A percentile compares a stretch with the other conserved stretches of the same genome.
phyloP scores from a whole-genome alignment of 2,329 filamentous ascomycete species.

The Beauveria bassiana region DNA sequence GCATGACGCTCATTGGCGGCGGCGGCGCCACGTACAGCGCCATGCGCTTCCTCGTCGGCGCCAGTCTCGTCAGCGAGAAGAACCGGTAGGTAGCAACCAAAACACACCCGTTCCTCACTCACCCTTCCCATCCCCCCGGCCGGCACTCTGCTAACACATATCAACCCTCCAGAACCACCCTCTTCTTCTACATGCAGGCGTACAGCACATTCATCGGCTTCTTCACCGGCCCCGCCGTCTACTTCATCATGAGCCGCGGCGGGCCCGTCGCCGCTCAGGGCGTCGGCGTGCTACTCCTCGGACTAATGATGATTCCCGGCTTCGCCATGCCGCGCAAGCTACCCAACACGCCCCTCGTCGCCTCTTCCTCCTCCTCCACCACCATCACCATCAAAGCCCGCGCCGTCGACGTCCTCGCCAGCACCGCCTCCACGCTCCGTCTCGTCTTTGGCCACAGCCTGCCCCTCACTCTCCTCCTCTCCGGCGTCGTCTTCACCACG shows the following conservation, averaged over 20 bases:
- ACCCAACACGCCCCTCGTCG: background rate
- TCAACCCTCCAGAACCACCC: background rate
- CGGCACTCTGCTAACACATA: background rate
- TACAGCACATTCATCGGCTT: background rate
- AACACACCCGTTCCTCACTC: too few relatives aligned
- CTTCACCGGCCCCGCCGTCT: conserved; percentile 6
- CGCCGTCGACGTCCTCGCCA: background rate
- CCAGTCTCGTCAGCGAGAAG: conserved; percentile 4
- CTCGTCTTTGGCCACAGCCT: conserved; percentile 1
- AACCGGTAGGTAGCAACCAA: background rate
- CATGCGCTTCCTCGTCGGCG: conserved; percentile 2
- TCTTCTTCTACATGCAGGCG: conserved; percentile 10
- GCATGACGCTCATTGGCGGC: conserved; percentile 10
- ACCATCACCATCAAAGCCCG: background rate
- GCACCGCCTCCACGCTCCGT: background rate
- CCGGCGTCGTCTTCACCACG: conserved; percentile 6
- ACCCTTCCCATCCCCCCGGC: too few relatives aligned
- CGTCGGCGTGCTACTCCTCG: background rate
- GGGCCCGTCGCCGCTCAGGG: conserved; percentile 4
- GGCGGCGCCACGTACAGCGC: background rate
- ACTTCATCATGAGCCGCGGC: conserved; percentile 2
- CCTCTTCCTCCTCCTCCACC: background rate
- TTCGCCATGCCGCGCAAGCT: conserved; percentile 8
- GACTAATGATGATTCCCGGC: background rate
- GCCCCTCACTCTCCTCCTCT: conserved; percentile 4